Evolutionary conservation across 2,329 filamentous ascomycete genomes (phyloP).

Genomic region (Xylaria sp.): DNA sequence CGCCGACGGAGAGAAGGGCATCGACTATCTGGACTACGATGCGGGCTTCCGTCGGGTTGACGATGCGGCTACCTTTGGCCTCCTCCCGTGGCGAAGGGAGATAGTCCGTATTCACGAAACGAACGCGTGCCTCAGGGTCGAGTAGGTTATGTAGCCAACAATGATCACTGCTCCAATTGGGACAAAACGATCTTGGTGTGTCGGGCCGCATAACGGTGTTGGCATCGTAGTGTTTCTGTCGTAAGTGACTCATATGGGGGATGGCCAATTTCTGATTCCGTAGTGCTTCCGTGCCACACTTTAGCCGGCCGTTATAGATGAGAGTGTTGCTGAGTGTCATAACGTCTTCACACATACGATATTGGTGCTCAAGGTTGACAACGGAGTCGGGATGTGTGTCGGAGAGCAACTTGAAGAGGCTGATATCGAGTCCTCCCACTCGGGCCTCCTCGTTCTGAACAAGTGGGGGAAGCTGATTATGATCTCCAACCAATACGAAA

Average conservation of each 20-base stretch:
- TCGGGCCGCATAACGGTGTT: constrained; percentile 55
- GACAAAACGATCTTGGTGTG: constrained; percentile 65
- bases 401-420: constrained; percentile 91
- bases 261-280: constrained; percentile 75
- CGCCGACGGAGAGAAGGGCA: constrained; percentile 77
- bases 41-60: constrained; percentile 84
- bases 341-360: constrained; percentile 97
- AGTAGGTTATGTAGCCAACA: constrained; percentile 85
- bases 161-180: constrained; percentile 55
- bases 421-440: constrained; percentile 87
- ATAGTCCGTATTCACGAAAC: constrained; percentile 89
- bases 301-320: constrained; percentile 90
- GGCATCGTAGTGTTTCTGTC: constrained; percentile 67
- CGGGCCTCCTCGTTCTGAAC: constrained; percentile 92
- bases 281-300: constrained; percentile 84
- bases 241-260: constrained; percentile 71
- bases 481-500: constrained; percentile 95
- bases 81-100: constrained; percentile 76
- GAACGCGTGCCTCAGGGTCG: constrained; percentile 75
- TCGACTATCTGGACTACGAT: constrained; percentile 84
- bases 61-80: constrained; percentile 83
- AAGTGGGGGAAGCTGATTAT: constrained; percentile 93
- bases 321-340: constrained; percentile 93
- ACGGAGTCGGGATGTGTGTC: constrained; percentile 89
- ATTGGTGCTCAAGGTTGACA: constrained; percentile 93